Conservation (phyloP, 306 rosid genomes). For the Prunus campanulata region DNA sequence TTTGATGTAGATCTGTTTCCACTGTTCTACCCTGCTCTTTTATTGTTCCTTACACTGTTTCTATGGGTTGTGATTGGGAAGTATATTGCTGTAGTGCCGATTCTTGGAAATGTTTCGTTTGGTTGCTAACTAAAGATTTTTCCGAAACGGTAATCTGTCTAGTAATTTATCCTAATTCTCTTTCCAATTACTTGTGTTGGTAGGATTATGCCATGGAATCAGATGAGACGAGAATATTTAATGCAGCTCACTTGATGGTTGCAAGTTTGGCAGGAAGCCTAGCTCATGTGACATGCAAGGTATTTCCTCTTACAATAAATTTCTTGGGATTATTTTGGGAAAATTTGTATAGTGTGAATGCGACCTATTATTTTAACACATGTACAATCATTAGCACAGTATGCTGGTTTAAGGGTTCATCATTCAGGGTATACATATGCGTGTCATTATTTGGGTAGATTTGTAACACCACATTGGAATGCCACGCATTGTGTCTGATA, state of each 20-base stretch:
- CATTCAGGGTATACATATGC: neutral
- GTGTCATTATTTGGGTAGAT: neutral
- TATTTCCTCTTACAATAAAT: conserved; percentile 20
- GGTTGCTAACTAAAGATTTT: neutral
- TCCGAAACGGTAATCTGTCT: neutral
- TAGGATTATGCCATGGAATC: conserved; percentile 99
- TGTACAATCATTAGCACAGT: neutral
- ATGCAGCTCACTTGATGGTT: conserved; percentile 99
- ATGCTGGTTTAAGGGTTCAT: neutral
- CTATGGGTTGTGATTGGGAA: neutral
- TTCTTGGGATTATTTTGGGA: neutral
- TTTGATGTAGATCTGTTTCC: neutral
- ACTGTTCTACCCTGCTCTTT: neutral
- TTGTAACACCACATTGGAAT: neutral
- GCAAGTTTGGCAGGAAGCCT: conserved; percentile 96
- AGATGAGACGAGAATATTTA: conserved; percentile 85
- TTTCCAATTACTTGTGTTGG: conserved; percentile 19
- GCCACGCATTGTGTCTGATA: neutral
- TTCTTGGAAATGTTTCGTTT: neutral
- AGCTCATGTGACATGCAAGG: conserved; percentile 99
- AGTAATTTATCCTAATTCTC: conserved; percentile 9
- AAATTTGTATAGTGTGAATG: neutral
- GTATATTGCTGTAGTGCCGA: neutral
- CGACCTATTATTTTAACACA: neutral
- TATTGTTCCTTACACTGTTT: neutral